phyloP scores from a whole-genome alignment of 2,329 filamentous ascomycete species.

The Macrophomina pseudophaseolina region DNA sequence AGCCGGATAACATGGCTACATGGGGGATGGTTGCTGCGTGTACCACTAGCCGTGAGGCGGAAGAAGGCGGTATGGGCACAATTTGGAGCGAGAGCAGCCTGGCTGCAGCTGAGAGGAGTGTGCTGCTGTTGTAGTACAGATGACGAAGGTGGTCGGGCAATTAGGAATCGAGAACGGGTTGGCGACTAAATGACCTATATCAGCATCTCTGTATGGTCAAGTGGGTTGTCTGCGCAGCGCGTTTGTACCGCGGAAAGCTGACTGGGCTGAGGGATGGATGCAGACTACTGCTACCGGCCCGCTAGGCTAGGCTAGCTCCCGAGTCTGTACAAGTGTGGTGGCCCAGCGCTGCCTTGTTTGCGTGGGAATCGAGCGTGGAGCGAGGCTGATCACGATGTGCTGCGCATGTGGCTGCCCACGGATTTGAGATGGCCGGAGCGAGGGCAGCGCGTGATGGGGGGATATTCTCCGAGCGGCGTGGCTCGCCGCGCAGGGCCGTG shows the following conservation, averaged over 20 bases:
- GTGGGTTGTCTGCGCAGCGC: constrained; percentile 8
- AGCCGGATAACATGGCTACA: background rate
- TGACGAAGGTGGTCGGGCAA: constrained; percentile 11
- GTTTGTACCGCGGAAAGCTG: constrained; percentile 17
- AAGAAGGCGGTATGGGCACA: background rate
- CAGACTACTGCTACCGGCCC: constrained; percentile 2
- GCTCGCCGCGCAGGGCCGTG: background rate
- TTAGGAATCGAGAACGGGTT: constrained; percentile 15
- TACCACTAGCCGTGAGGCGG: background rate
- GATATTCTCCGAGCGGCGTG: constrained; percentile 10
- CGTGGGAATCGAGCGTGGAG: constrained; percentile 1
- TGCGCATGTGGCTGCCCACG: constrained; percentile 18
- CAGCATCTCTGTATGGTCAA: constrained; percentile 13
- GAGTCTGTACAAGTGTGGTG: constrained; percentile 16
- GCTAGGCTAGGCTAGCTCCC: constrained; percentile 12
- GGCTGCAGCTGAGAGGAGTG: background rate
- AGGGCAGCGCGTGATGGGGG: constrained; percentile 2
- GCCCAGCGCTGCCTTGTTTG: constrained; percentile 5
- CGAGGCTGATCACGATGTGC: constrained; percentile 7
- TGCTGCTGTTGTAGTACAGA: constrained; percentile 9
- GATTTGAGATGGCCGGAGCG: constrained; percentile 1
- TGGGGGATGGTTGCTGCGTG: background rate
- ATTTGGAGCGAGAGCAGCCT: background rate
- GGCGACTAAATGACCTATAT: constrained; percentile 22
- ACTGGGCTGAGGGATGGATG: constrained; percentile 13